Conservation (phyloP, 331 rosid genomes). For the Cydonia oblonga region DNA sequence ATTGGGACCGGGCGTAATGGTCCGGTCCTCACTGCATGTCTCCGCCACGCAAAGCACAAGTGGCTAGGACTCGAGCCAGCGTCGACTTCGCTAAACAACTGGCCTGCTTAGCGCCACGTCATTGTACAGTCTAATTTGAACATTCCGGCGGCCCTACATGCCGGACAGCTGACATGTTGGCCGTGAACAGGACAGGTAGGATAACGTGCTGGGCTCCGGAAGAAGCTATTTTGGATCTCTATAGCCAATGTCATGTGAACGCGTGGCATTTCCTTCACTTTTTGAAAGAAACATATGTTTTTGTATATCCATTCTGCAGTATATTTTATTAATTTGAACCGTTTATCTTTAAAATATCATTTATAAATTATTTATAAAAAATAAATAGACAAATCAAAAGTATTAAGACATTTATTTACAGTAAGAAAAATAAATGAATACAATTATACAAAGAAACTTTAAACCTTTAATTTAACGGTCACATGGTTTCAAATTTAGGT, state of each 20-base stretch:
- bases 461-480: rapidly evolving
- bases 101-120: constrained; percentile 10
- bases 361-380: no score
- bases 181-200: background rate
- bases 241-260: background rate
- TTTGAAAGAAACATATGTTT: background rate
- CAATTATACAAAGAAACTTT: no score
- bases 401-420: no score
- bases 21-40: background rate
- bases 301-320: no score
- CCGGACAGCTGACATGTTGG: background rate
- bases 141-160: background rate
- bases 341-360: rapidly evolving
- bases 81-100: background rate
- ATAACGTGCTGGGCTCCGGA: background rate
- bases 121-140: background rate
- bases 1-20: background rate
- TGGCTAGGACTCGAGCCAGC: constrained; percentile 7
- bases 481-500: no score
- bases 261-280: background rate
- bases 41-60: constrained; percentile 11
- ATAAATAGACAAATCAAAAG: no score
- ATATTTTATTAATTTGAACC: rapidly evolving
- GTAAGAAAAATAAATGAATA: no score
- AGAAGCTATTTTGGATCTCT: background rate